Conservation (phyloP, 78 protist genomes). For the Chrysochromulina parva region DNA sequence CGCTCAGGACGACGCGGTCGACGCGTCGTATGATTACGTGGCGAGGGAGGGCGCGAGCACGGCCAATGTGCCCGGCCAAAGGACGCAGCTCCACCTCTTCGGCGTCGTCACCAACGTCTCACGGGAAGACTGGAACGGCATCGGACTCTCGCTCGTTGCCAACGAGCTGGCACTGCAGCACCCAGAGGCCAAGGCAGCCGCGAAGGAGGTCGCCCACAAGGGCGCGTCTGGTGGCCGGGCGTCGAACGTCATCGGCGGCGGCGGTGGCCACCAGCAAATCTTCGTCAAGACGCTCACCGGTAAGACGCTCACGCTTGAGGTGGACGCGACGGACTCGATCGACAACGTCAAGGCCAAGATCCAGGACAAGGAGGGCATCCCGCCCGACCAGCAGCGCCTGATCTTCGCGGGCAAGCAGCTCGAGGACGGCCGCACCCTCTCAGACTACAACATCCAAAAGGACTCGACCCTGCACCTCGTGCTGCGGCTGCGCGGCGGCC, state of each 20-base stretch:
- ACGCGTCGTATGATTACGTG: too few relatives aligned
- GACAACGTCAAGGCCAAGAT: constrained; percentile 46
- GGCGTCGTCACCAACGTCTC: not conserved
- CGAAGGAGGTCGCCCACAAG: not conserved
- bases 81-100: not conserved
- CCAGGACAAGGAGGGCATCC: constrained; percentile 70
- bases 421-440: constrained; percentile 73
- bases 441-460: constrained; percentile 52
- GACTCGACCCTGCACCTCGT: constrained; percentile 44
- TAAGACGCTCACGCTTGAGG: constrained; percentile 78
- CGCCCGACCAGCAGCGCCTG: constrained; percentile 76
- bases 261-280: constrained; percentile 61
- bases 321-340: constrained; percentile 49
- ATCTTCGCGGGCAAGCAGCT: constrained; percentile 75
- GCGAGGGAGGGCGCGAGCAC: too few relatives aligned
- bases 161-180: constrained; percentile 6
- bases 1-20: not conserved
- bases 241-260: not conserved
- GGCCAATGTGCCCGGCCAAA: too few relatives aligned
- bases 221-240: not conserved
- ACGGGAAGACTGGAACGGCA: not conserved
- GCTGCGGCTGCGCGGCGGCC: constrained; percentile 33
- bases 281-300: constrained; percentile 86
- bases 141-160: not conserved
- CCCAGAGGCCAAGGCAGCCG: too few relatives aligned